A percentile compares a stretch with the other conserved stretches of the same genome.
These are phyloP conservation scores for Xylaria flabelliformis DNA, from an alignment of 495 filamentous ascomycete species.

Conservation along the genomic window DNA sequence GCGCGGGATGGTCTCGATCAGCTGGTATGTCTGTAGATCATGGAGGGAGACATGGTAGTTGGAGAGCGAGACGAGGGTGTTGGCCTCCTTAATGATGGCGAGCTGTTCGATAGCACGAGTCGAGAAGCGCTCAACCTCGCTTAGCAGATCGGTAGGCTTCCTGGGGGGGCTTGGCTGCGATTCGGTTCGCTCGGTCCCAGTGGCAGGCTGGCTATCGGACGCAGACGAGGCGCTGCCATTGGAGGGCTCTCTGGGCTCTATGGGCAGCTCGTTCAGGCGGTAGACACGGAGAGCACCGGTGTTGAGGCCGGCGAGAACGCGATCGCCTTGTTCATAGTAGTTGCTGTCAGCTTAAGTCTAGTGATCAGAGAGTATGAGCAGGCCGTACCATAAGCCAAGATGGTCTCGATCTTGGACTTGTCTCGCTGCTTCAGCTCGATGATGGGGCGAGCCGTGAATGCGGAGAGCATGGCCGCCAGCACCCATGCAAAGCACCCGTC, in stretches of 20 bases:
- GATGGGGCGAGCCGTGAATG: conserved; percentile 93
- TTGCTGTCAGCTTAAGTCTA: conserved; percentile 10
- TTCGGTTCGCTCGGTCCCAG: conserved; percentile 18
- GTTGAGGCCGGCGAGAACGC: conserved; percentile 87
- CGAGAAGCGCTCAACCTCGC: conserved; percentile 94
- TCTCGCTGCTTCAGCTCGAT: conserved; percentile 95
- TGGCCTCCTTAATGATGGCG: conserved; percentile 92
- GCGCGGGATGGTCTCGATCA: conserved; percentile 72
- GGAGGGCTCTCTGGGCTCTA: conserved; percentile 23
- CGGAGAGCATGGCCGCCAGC: conserved; percentile 81
- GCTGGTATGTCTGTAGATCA: conserved; percentile 81
- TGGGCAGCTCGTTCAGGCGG: conserved; percentile 71
- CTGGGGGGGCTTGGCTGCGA: conserved; percentile 34
- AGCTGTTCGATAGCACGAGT: conserved; percentile 88
- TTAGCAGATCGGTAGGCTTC: conserved; percentile 81
- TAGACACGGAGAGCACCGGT: conserved; percentile 90
- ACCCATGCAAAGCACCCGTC: conserved; percentile 33
- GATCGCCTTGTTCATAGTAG: conserved; percentile 69
- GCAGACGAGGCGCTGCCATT: conserved; percentile 28
- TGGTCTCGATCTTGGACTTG: conserved; percentile 93
- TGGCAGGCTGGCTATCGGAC: conserved; percentile 8
- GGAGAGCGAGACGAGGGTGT: conserved; percentile 85
- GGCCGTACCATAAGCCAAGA: conserved; percentile 80
- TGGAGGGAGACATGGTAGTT: conserved; percentile 87
- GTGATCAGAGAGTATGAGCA: too few species aligned